phyloP scores from a whole-genome alignment of 805 yeast genomes.

The Cyberlindnera japonica region DNA sequence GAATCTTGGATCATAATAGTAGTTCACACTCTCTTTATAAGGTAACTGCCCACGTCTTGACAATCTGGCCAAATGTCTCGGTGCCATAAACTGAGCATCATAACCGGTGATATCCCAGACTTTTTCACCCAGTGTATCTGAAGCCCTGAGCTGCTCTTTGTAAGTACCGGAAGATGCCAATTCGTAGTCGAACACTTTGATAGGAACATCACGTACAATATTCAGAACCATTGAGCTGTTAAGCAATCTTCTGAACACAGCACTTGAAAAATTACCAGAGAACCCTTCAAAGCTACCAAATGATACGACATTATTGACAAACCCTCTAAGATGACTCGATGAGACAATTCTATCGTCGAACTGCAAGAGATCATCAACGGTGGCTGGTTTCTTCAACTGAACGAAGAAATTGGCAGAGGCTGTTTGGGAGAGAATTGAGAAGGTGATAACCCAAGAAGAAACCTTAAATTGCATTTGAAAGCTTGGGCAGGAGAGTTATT shows the following conservation, averaged over 20 bases:
- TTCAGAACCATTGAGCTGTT: conserved; percentile 63
- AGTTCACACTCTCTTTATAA: conserved; percentile 33
- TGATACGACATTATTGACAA: conserved; percentile 49
- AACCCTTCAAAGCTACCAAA: conserved; percentile 74
- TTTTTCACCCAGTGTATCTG: conserved; percentile 14
- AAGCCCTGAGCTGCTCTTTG: conserved; percentile 29
- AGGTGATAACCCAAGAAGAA: not conserved
- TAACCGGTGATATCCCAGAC: conserved; percentile 5
- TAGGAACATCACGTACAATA: conserved; percentile 60
- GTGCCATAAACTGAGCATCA: conserved; percentile 43
- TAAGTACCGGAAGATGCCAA: not conserved
- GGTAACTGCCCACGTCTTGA: conserved; percentile 46
- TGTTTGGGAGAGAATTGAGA: not conserved
- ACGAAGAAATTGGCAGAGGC: conserved; percentile 21
- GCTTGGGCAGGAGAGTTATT: no score
- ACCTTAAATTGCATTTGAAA: no score
- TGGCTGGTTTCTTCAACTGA: conserved; percentile 24
- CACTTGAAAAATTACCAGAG: conserved; percentile 55
- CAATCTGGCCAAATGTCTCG: conserved; percentile 64
- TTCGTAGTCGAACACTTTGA: conserved; percentile 49
- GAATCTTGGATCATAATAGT: conserved; percentile 42
- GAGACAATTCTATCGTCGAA: conserved; percentile 21
- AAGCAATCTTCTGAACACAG: conserved; percentile 43
- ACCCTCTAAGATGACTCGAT: conserved; percentile 38
- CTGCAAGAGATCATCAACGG: conserved; percentile 19